phyloP scores from a whole-genome alignment of 345 rosid species.

The Angophora floribunda region DNA sequence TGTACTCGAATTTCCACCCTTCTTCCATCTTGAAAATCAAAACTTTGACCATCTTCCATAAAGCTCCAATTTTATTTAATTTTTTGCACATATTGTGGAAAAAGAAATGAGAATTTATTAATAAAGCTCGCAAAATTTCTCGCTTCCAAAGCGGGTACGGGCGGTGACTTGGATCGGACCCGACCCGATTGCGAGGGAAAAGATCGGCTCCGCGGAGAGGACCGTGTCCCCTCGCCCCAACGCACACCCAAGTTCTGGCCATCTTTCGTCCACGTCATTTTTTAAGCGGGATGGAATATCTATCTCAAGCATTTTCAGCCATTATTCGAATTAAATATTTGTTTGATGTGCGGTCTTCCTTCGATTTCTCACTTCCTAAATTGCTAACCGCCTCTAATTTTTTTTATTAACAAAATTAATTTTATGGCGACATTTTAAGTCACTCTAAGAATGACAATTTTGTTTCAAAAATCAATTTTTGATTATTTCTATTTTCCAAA shows the following conservation, averaged over 20 bases:
- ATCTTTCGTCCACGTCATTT: not conserved
- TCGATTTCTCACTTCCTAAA: not conserved
- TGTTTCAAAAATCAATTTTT: too few relatives aligned
- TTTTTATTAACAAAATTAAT: not conserved
- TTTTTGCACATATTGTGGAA: not conserved
- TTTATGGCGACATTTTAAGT: not conserved
- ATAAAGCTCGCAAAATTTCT: not conserved
- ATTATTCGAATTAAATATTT: not conserved
- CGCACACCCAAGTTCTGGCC: not conserved
- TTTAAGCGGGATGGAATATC: not conserved
- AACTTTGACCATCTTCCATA: fast-evolving
- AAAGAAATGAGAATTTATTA: not conserved
- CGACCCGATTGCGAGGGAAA: not conserved
- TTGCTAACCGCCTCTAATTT: not conserved
- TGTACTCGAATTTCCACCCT: not conserved
- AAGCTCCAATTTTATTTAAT: not conserved
- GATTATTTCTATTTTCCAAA: too few relatives aligned
- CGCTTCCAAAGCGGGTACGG: not conserved
- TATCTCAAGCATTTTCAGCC: not conserved
- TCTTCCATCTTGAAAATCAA: not conserved
- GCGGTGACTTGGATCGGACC: not conserved
- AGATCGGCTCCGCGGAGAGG: not conserved
- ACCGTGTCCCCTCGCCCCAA: not conserved
- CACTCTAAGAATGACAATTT: not conserved
- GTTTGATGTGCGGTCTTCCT: not conserved